These are phyloP conservation scores for Tillandsia fasciculata DNA, from an alignment of 176 grass and related monocot species.

Conservation along the genomic window DNA sequence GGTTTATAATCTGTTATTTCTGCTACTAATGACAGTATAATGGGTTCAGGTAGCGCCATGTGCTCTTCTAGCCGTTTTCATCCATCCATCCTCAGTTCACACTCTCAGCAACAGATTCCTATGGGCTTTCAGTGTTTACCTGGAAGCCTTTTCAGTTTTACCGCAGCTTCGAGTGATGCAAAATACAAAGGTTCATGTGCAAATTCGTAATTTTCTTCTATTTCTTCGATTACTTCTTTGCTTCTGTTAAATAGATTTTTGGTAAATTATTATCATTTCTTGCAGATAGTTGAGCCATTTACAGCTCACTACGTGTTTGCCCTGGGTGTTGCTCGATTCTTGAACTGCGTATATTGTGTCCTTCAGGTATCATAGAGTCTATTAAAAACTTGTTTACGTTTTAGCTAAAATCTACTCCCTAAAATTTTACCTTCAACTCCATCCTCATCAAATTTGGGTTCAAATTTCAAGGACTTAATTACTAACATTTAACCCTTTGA, in stretches of 20 bases:
- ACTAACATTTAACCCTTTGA: no score
- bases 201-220: not conserved
- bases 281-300: slow-evolving; percentile 24
- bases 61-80: slow-evolving; percentile 9
- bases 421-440: no score
- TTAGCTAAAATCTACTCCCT: no score
- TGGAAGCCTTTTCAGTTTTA: slow-evolving; percentile 23
- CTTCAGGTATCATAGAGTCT: slow-evolving; percentile 1
- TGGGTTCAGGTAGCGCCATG: slow-evolving; percentile 8
- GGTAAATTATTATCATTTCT: not conserved
- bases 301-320: slow-evolving; percentile 23
- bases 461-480: no score
- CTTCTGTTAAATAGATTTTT: not conserved
- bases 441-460: no score
- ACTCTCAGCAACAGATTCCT: slow-evolving; percentile 16
- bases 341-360: slow-evolving; percentile 20
- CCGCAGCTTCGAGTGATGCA: slow-evolving; percentile 22
- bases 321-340: slow-evolving; percentile 21
- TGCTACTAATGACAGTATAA: not conserved
- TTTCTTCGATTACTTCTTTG: not conserved
- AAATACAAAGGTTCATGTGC: slow-evolving; percentile 15
- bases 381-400: no score
- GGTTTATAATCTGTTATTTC: not conserved
- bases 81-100: slow-evolving; percentile 12
- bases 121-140: slow-evolving; percentile 25